Base-by-base conservation (phyloP, 208 protist species). In the Leishmania aethiopica region DNA sequence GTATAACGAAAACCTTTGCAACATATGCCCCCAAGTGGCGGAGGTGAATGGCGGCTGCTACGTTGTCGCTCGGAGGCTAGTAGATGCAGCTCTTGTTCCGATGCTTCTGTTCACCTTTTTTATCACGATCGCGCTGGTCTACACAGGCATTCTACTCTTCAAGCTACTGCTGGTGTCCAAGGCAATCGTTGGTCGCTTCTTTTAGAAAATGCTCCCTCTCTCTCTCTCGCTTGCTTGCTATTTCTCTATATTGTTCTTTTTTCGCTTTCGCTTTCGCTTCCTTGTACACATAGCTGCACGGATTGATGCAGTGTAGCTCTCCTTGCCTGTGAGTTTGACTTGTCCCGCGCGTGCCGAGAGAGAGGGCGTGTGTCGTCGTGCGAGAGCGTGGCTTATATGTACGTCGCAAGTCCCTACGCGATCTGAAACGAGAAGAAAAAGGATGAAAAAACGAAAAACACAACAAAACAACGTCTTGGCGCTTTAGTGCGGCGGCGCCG, bases 81-180 rank as follows among this genome's bases (percentile, higher is more conserved):
- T 84, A 35, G 37, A 77, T 17, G 6, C 80, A 22, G 45, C 60
- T 8, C 5, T 40, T 53, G 49, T 77, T 8, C 81, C 81, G 40
- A 57, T 84, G 22, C 75, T 84, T 4, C 75, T 84, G 40, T 77
- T 84, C 47, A 32, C 11, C 45, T 42, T 84, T 0, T 84, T 84
- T 51, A 71, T 80, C 49, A 53, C 75, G 22, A 42, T 80, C 3
- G 57, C 57, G 10, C 32, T 60, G 53, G 17, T 80, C 13, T 72
- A 80, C 35, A 32, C n/a, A 42, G 28, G 75, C 10, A 62, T 80
- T 64, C 67, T 71, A 59, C 35, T 84, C 13, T 32, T 76, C 13
- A 84, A 77, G 45, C 35, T 84, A 57, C 42, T 69, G 75, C 0
- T 77, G 57, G 37, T 73, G 67, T 55, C 67, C 0, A 77, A 77